phyloP scores from a whole-genome alignment of 371 early-diverging fungal genomes.

The Catenaria anguillulae region DNA sequence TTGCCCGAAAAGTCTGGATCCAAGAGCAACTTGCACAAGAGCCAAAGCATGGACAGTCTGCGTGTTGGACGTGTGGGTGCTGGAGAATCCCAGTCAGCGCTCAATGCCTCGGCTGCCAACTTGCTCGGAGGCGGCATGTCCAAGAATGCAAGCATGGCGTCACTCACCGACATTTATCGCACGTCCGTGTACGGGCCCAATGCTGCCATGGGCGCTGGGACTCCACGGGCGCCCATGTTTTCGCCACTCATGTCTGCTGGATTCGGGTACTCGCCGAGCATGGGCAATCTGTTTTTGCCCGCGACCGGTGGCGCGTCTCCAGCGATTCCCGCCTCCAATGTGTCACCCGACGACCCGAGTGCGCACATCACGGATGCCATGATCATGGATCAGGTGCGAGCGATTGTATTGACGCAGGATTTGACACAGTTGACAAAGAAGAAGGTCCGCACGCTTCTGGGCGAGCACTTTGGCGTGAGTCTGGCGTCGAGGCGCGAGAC shows the following conservation, averaged over 20 bases:
- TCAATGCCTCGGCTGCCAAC: not conserved
- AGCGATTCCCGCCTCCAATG: not conserved
- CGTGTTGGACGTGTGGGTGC: not conserved
- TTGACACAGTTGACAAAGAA: slow-evolving; percentile 69
- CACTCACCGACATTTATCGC: not conserved
- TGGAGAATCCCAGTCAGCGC: not conserved
- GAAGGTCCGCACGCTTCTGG: slow-evolving; percentile 64
- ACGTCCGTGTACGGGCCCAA: not conserved
- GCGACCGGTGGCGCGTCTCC: not conserved
- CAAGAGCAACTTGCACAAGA: too few relatives aligned
- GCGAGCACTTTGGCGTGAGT: slow-evolving; percentile 55
- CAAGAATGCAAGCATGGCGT: not conserved
- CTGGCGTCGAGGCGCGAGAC: slow-evolving; percentile 57
- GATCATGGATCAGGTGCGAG: slow-evolving; percentile 58
- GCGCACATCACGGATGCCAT: slow-evolving; percentile 42
- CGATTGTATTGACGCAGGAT: slow-evolving; percentile 62
- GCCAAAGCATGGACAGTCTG: too few relatives aligned
- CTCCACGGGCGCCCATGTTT: too few relatives aligned
- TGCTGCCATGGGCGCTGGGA: not conserved
- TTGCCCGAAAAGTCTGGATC: not conserved
- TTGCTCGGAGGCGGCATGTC: not conserved
- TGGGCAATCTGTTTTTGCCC: not conserved
- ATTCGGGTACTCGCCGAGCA: not conserved
- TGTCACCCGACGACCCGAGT: not conserved
- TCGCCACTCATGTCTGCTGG: not conserved